Evolutionary conservation across 495 filamentous ascomycete species (phyloP), one percentile per base, ranked within the genome.

Genomic region (Aspergillus olivimuriae): DNA sequence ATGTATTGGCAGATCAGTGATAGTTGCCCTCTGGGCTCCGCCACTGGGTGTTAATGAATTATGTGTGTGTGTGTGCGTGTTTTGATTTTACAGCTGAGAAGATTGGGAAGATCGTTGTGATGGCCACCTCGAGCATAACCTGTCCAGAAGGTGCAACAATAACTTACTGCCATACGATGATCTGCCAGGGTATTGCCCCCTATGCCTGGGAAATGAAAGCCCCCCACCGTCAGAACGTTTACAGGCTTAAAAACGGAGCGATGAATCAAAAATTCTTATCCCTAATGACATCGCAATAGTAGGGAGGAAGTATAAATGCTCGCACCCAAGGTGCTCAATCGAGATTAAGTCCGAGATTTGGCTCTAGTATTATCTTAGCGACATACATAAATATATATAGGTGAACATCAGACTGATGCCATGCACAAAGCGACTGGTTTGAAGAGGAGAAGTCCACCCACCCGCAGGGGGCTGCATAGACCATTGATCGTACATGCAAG

Each of bases 111-210:
- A 17, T 16, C 30, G 35, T 36, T 44, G 31, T 17, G 23, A 44
- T 7, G 20, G 20, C 33, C 41, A 44, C 32, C 41, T 44, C 41
- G n/a, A 34, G 26, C 30, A 22, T n/a, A n/a, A n/a, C 20, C 34
- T 36, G 9, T 44, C 41, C 41, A 44, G 33, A 23, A 44, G 30
- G 23, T 44, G 41, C 26, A 31, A 36, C 17, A 44, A 44, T 44
- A 23, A 44, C 41, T 23, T 44, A 44, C 41, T 44, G 31, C 26
- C 16, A 44, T 36, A 44, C 41, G 17, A 26, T 44, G n/a, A 28
- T 44, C 32, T 31, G 6, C 41, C 41, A 33, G 41, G 41, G 5
- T 44, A 44, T 35, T 44, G 31, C 32, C 41, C 41, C 32, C 20
- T 34, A 9, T 44, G 41, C 16, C 41, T 44, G 5, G 41, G 41